Evolutionary conservation across 371 early-diverging fungal genomes (phyloP).

Genomic region (Mortierella sp.): DNA sequence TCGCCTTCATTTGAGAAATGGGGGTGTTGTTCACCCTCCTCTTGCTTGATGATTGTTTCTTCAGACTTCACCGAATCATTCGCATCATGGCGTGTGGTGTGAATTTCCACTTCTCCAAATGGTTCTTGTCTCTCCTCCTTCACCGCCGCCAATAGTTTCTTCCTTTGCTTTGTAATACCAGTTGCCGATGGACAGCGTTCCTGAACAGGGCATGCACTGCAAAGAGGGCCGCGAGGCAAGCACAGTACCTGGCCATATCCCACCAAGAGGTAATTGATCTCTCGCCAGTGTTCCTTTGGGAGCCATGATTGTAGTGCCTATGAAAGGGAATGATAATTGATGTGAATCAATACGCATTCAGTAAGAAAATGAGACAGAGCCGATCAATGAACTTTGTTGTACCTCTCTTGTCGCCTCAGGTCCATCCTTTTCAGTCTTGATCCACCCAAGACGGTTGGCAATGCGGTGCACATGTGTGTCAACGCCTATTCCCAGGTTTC

Average conservation of each 20-base stretch:
- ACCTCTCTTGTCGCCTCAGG: constrained; percentile 89
- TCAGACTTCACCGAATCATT: not conserved
- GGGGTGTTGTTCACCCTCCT: constrained; percentile 7
- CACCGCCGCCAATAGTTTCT: constrained; percentile 5
- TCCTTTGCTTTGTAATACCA: constrained; percentile 13
- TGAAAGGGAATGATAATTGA: too few species aligned
- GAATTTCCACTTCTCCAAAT: constrained; percentile 38
- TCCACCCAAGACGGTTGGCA: constrained; percentile 91
- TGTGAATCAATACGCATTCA: too few species aligned
- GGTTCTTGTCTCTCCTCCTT: constrained; percentile 20
- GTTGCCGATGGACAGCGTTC: constrained; percentile 76
- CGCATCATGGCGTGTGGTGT: constrained; percentile 7
- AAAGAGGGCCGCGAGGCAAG: constrained; percentile 81
- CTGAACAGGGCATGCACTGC: constrained; percentile 84
- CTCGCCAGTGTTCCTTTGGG: constrained; percentile 88
- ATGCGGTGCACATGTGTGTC: constrained; percentile 99
- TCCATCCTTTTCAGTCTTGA: constrained; percentile 69
- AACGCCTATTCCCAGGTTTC: constrained; percentile 95
- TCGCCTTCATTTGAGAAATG: constrained; percentile 7
- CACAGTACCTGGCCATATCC: constrained; percentile 97
- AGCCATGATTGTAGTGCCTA: constrained; percentile 87
- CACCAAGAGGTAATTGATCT: constrained; percentile 93
- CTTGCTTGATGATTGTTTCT: constrained; percentile 7
- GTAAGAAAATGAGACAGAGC: not conserved
- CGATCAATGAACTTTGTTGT: constrained; percentile 69